Conservation (phyloP, 202 grass and related monocot genomes). For the Musa balbisiana region DNA sequence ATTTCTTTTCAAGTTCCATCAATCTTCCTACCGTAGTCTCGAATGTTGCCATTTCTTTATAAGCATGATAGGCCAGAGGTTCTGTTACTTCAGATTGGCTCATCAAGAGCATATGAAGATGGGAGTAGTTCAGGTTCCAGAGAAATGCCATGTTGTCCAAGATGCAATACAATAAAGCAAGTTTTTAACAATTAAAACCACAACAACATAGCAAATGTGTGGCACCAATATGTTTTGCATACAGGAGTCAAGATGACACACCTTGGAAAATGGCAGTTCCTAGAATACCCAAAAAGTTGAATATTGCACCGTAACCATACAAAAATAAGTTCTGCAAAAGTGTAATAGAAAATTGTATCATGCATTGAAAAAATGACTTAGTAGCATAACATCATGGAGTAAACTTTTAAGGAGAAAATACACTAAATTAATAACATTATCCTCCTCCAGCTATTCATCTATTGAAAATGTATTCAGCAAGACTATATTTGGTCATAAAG, state of each 20-base stretch:
- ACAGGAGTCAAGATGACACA: constrained; percentile 12
- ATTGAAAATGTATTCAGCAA: background rate
- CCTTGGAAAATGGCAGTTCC: constrained; percentile 84
- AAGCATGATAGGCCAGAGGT: too few relatives aligned
- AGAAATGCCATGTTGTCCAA: too few relatives aligned
- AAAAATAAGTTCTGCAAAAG: constrained; percentile 94
- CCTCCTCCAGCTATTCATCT: background rate
- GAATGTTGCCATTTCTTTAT: too few relatives aligned
- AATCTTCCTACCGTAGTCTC: too few relatives aligned
- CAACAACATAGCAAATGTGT: background rate
- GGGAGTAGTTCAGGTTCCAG: too few relatives aligned
- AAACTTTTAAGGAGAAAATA: background rate
- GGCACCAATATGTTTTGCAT: background rate
- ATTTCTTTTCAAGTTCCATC: too few relatives aligned
- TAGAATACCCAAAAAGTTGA: constrained; percentile 93
- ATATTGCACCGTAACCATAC: constrained; percentile 98
- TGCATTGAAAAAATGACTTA: constrained; percentile 4
- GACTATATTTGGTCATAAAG: constrained; percentile 5
- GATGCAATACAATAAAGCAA: background rate
- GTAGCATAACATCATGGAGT: background rate
- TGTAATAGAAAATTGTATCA: background rate
- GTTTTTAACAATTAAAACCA: background rate
- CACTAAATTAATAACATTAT: background rate
- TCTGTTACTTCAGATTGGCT: too few relatives aligned
- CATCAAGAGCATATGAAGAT: too few relatives aligned